Base-by-base conservation (phyloP, 768 basidiomycete genomes). In the Strobilomyces confusus region DNA sequence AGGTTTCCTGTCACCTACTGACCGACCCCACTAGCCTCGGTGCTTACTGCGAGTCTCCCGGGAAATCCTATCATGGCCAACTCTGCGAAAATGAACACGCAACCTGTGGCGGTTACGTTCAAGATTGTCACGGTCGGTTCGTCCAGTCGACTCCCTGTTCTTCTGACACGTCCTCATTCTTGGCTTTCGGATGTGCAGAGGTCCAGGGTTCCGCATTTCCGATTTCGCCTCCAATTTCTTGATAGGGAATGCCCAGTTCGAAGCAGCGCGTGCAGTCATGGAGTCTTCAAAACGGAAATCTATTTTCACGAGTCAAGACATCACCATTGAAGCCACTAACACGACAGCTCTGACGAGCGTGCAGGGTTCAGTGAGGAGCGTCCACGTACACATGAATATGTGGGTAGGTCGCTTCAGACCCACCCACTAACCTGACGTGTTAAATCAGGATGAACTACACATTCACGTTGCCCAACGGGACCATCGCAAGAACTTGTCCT, bases 1-100 rank as follows among this genome's bases (percentile, higher is more conserved):
- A 33, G 9, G 2, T n/a, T 33, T 6, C 26, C n/a, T 6, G 6
- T 17, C 15, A 15, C 5, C 15, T 19, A 40, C 2, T 19, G 29
- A 19, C 26, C 20, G 15, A 37, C 45, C 17, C 29, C 30, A 26
- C 49, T 75, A 87, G 68, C 66, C 79, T 73, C 12, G 87, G 87
- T 5, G 84, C 89, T 3, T 86, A 83, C 69, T 92, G 89, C 63
- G 84, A 91, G 64, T 84, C 82, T 50, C 88, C 87, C 7, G 89
- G 88, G 13, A 53, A 89, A 64, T 62, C 75, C 0, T 84, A 76
- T 68, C 78, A 89, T 58, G 88, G 89, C 11, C 74, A 79, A 61
- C 68, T 77, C 9, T 91, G 89, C 64, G 82, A 87, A n/a, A 74
- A 80, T 42, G 76, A 85, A 23, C 80, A 82, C 53, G 88, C 88